Percentiles rank a stretch among this genome's conserved stretches.
These are phyloP conservation scores for Globisporangium canariense DNA, from an alignment of 352 stramenopile species.

Conservation along the genomic window DNA sequence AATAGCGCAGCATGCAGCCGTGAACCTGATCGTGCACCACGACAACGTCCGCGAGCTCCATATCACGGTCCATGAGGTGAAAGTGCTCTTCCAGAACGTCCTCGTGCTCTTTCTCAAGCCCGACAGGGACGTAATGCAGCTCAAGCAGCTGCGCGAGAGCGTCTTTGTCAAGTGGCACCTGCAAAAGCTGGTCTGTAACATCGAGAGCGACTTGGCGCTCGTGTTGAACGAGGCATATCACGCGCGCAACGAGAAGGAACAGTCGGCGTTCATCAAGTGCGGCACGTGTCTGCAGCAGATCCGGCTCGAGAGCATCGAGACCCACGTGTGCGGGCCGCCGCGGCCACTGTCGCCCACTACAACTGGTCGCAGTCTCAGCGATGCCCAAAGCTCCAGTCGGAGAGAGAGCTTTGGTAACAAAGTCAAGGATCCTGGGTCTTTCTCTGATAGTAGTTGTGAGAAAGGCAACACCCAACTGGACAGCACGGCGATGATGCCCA, in stretches of 20 bases:
- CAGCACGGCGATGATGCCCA: constrained; percentile 19
- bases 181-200: constrained; percentile 33
- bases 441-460: background rate
- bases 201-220: constrained; percentile 46
- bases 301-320: constrained; percentile 47
- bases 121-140: constrained; percentile 44
- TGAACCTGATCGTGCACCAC: constrained; percentile 53
- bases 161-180: constrained; percentile 54
- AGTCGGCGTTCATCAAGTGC: constrained; percentile 49
- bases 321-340: constrained; percentile 37
- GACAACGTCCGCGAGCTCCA: constrained; percentile 39
- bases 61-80: constrained; percentile 49
- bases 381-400: background rate
- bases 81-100: constrained; percentile 37
- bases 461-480: constrained; percentile 8
- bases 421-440: background rate
- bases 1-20: constrained; percentile 30
- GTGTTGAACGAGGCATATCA: constrained; percentile 53
- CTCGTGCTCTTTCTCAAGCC: constrained; percentile 54
- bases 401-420: background rate
- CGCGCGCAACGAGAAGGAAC: constrained; percentile 50
- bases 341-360: constrained; percentile 16
- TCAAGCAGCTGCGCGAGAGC: constrained; percentile 32
- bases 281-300: constrained; percentile 60
- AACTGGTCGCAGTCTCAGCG: background rate